Conservation (phyloP, 2,329 filamentous ascomycete species). For the Nakataea oryzae region DNA sequence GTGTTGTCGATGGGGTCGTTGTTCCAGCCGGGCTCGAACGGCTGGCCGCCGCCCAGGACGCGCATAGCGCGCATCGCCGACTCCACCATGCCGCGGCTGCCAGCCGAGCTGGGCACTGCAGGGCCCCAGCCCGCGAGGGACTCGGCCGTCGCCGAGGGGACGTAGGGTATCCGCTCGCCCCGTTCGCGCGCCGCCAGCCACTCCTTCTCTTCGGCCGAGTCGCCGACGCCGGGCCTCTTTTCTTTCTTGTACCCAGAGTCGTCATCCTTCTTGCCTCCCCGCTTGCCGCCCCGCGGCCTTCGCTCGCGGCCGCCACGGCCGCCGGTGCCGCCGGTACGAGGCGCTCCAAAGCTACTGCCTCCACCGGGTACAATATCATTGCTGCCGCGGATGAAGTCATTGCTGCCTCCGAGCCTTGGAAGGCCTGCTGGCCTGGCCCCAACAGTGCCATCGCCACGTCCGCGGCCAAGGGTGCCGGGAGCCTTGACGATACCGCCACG, state of each 20-base stretch:
- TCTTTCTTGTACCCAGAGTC: constrained; percentile 4
- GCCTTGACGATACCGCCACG: neutral
- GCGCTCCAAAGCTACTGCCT: no score
- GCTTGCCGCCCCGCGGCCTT: constrained; percentile 1
- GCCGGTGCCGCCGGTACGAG: neutral
- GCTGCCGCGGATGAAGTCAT: no score
- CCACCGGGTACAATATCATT: no score
- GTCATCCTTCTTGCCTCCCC: constrained; percentile 1
- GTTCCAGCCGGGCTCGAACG: constrained; percentile 14
- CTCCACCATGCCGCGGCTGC: constrained; percentile 19
- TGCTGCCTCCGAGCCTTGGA: neutral
- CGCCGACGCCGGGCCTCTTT: constrained; percentile 4
- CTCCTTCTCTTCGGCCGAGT: constrained; percentile 11
- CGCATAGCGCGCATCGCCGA: constrained; percentile 25
- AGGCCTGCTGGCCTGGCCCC: neutral
- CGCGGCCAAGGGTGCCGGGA: neutral
- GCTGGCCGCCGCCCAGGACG: constrained; percentile 24
- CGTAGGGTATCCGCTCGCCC: constrained; percentile 18
- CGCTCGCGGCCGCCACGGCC: constrained; percentile 6
- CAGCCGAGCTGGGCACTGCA: constrained; percentile 19
- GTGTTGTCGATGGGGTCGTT: constrained; percentile 12
- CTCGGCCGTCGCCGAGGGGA: constrained; percentile 20
- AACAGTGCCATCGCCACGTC: neutral
- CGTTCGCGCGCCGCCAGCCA: constrained; percentile 16
- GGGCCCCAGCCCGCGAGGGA: constrained; percentile 26